Base-by-base conservation (phyloP, 2,329 filamentous ascomycete genomes). In the Fusarium euwallaceae region DNA sequence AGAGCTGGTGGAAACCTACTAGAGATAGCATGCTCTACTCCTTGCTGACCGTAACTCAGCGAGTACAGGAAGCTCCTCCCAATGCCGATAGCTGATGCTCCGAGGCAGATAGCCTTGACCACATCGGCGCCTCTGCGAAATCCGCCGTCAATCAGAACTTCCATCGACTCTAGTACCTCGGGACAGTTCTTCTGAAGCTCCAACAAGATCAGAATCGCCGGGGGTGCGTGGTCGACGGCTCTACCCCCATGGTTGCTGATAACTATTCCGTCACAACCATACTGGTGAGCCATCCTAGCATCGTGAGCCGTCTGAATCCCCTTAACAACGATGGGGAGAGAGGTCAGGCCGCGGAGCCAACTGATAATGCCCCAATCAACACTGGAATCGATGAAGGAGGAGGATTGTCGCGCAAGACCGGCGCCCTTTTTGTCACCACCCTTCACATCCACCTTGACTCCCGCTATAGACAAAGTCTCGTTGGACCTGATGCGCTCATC, bases 191-290 rank as follows among this genome's bases (percentile, higher is more conserved):
- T 87, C 64, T 90, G 90, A 72, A 93, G 84, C 81, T 93, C 91
- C 1, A 94, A 81, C 5, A 93, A 78, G 0, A 90, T 87, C 43
- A 92, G 79, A 32, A 93, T 85, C 1, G 88, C 86, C 0, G 91
- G 83, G 4, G 88, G 86, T 0, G 86, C 83, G 76, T 78, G 89
- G 67, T 89, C 87, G 1, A 87, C 77, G 61, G 82, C 86, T 43
- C 92, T 82, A 0, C 92, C 92, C 2, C 92, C 93, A 79, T 95
- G 93, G 75, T 95, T 95, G 16, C 87, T 90, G 2, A 94, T 84
- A 2, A 94, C 87, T 58, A 95, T 92, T 0, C 90, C 92, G 73
- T 94, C 89, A 4, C 89, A 88, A 0, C 91, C 92, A 14, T 86
- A 78, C 61, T 92, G 86, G 39, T 91, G 86, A 3, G 90, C 90